Evolutionary conservation across 352 stramenopile genomes (phyloP).

Genomic region (Phytophthora sojae): DNA sequence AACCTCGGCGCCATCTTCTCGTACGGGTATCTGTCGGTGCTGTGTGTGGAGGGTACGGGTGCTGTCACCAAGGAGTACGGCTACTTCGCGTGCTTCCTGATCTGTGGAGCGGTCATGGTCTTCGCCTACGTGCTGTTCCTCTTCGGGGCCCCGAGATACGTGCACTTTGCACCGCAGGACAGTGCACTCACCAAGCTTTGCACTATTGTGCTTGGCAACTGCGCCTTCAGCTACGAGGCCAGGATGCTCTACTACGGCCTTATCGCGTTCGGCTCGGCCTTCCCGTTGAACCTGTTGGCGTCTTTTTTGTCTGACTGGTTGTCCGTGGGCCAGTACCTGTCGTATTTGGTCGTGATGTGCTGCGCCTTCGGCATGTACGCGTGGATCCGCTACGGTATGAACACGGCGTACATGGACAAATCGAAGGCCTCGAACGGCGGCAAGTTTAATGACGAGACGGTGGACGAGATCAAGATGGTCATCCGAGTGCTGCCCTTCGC

Average conservation of each 20-base stretch:
- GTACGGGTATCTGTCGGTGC: constrained; percentile 90
- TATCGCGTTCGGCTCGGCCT: constrained; percentile 67
- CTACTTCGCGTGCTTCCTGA: constrained; percentile 91
- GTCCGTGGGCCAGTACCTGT: constrained; percentile 71
- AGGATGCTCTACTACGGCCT: constrained; percentile 84
- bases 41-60: constrained; percentile 87
- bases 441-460: constrained; percentile 81
- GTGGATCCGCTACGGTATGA: constrained; percentile 87
- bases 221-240: constrained; percentile 76
- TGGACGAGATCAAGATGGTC: constrained; percentile 89
- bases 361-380: constrained; percentile 83
- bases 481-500: constrained; percentile 87
- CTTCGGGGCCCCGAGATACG: constrained; percentile 65
- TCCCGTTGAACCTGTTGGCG: constrained; percentile 78
- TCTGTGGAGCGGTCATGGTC: constrained; percentile 87
- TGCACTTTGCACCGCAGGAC: constrained; percentile 79
- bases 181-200: constrained; percentile 80
- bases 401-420: constrained; percentile 85
- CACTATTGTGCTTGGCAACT: constrained; percentile 81
- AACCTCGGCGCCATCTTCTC: constrained; percentile 93
- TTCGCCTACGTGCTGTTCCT: constrained; percentile 77
- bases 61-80: constrained; percentile 82
- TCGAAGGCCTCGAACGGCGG: constrained; percentile 84
- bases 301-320: constrained; percentile 70
- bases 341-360: constrained; percentile 71